Evolutionary conservation across 768 basidiomycete genomes (phyloP), one percentile per base, ranked within the genome.

Genomic region (Dacryopinax spathularia): DNA sequence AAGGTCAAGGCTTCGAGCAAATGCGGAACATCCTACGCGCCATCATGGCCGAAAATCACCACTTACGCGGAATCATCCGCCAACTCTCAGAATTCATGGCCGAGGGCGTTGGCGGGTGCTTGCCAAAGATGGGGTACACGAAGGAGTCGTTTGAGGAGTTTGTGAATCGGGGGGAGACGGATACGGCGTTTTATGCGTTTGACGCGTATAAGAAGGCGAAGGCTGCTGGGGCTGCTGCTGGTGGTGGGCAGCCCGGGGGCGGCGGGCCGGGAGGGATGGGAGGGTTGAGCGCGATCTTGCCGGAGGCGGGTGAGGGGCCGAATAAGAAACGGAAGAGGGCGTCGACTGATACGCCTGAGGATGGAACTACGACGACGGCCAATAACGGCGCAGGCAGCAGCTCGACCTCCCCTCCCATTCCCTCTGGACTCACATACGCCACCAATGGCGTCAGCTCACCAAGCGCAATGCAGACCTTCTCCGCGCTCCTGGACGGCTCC

Each of bases 141-240:
- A 64, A 68, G 0, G 77, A 81, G 44, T 88, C 89, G 70, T 92
- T 94, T 72, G 85, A 88, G 66, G 83, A 81, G 60, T 89, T 86
- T 67, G 77, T 95, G 66, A 91, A 88, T 74, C 85, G 84, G 69
- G 83, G 88, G 0, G 93, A 96, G 75, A 93, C 91, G 0, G 93
- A 95, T 70, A 92, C 91, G 1, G 92, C 91, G 34, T 91, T 88
- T 80, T 92, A 95, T 71, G 86, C 90, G 61, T 93, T 87, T 69
- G 86, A 90, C 66, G 68, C 79, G 3, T 83, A 91, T 67, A 93
- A 86, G 73, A 74, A 75, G 2, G 65, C 66, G 29, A 70, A 71
- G n/a, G n/a, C n/a, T n/a, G n/a, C n/a, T 44, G 13, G 43, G 13
- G 63, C 61, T 70, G 60, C 61, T 67, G n/a, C n/a, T n/a, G n/a